Evolutionary conservation across 2,329 filamentous ascomycete genomes (phyloP).

Genomic region (Acarospora socialis): DNA sequence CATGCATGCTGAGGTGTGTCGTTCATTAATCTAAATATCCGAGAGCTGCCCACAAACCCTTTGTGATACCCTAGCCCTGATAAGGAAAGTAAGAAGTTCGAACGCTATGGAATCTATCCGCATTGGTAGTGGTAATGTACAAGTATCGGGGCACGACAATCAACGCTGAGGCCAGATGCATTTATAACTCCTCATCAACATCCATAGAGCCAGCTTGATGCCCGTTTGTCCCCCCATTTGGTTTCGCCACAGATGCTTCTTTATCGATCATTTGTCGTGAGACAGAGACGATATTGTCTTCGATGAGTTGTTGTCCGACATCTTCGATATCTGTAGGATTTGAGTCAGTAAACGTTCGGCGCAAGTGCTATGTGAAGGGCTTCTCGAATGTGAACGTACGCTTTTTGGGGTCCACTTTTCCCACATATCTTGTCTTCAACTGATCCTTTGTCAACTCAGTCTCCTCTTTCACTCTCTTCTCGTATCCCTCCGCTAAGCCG

Average conservation of each 20-base stretch:
- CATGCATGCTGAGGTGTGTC: too few relatives aligned
- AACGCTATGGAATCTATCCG: too few relatives aligned
- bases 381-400: conserved; percentile 36
- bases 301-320: conserved; percentile 89
- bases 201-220: conserved; percentile 48
- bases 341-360: conserved; percentile 14
- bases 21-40: too few relatives aligned
- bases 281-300: conserved; percentile 99
- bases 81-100: too few relatives aligned
- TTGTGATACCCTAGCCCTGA: too few relatives aligned
- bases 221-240: conserved; percentile 36
- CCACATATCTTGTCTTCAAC: conserved; percentile 95
- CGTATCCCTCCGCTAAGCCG: conserved; percentile 82
- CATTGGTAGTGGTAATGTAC: too few relatives aligned
- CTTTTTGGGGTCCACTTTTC: conserved; percentile 98
- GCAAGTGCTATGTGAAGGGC: too few relatives aligned
- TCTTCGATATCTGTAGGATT: conserved; percentile 62
- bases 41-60: too few relatives aligned
- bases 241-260: conserved; percentile 80
- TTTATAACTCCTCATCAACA: conserved; percentile 45
- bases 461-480: conserved; percentile 98
- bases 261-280: conserved; percentile 99
- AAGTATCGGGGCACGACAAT: too few relatives aligned
- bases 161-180: too few relatives aligned
- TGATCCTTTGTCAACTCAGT: conserved; percentile 94